Conservation (phyloP, 192 early-diverging fungal species). For the Spizellomyces sp. region DNA sequence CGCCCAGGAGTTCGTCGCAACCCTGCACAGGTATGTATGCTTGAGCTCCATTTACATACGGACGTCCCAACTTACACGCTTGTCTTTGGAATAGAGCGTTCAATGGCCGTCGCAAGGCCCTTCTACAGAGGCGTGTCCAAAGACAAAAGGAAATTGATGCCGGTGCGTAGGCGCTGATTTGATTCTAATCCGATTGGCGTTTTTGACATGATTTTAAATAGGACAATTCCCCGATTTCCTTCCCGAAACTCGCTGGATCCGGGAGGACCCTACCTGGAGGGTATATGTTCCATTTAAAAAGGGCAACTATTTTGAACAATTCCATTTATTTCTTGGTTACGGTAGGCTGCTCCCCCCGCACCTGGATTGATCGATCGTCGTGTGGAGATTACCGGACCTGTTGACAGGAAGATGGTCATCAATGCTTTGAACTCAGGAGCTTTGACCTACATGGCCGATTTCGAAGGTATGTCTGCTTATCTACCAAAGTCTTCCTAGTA, state of each 20-base stretch:
- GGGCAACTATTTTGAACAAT: constrained; percentile 6
- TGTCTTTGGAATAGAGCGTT: constrained; percentile 56
- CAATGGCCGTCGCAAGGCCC: constrained; percentile 84
- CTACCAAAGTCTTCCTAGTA: neutral
- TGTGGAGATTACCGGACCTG: constrained; percentile 97
- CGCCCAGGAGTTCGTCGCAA: constrained; percentile 85
- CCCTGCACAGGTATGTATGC: constrained; percentile 71
- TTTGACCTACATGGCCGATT: constrained; percentile 97
- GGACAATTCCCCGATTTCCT: constrained; percentile 80
- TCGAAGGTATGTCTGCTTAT: constrained; percentile 57
- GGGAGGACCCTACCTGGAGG: constrained; percentile 87
- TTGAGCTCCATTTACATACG: neutral
- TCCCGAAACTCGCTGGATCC: constrained; percentile 88
- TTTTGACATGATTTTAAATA: neutral
- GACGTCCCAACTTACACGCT: neutral
- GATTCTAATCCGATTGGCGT: neutral
- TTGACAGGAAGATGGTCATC: constrained; percentile 99
- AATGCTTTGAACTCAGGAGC: constrained; percentile 97
- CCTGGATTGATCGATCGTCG: constrained; percentile 89
- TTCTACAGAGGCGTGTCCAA: constrained; percentile 77
- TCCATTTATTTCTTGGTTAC: neutral
- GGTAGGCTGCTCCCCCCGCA: constrained; percentile 76
- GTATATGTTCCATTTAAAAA: constrained; percentile 8
- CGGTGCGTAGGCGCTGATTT: constrained; percentile 41
- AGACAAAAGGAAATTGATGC: constrained; percentile 81